Base-by-base conservation (phyloP, 2,329 filamentous ascomycete species). In the Hymenoscyphus albidus region DNA sequence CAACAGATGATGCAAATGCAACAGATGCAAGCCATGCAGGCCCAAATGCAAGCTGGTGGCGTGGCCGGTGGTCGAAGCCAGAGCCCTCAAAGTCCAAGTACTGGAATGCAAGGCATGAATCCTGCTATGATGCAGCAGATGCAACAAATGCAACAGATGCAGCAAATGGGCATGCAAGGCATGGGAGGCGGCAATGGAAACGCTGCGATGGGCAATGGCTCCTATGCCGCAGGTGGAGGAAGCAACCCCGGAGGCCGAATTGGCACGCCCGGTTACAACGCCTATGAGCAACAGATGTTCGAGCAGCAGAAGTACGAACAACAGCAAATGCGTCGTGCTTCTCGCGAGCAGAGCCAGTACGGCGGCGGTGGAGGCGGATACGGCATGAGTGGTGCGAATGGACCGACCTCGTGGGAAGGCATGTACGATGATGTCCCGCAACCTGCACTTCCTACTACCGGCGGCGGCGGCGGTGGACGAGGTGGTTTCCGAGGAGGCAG, bases 341-440 rank as follows among this genome's bases (percentile, higher is more conserved):
- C 63, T 44, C 70, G 73, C 44, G 72, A 73, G 7, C 69, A 70
- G 63, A 69, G 78, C 57, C 71, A 74, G 40, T 72, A 74, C 51
- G 67, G 66, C 38, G 69, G 69, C 22, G 70, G 69, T 55, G 71
- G 73, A 35, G 70, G 72, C 77, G 78, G 73, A 73, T 77, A 63
- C 76, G 82, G 76, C 73, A 83, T 79, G 76, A 82, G 76, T 73
- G 83, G 79, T 44, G 80, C 80, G 64, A 87, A 86, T 56, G 44
- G 87, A 16, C 89, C 90, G n/a, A 92, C 91, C 31, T 93, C 89
- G 51, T 97, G 93, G 93, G 94, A 98, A 77, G 94, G 94, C 73
- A 97, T 97, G 93, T 98, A 97, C 77, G 94, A 98, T 75, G 94
- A 97, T 76, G 91, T 93, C 1, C 93, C 93, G 16, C 92, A 94